Conservation (phyloP, 805 yeast species). For the Jamesozyma piceae region DNA sequence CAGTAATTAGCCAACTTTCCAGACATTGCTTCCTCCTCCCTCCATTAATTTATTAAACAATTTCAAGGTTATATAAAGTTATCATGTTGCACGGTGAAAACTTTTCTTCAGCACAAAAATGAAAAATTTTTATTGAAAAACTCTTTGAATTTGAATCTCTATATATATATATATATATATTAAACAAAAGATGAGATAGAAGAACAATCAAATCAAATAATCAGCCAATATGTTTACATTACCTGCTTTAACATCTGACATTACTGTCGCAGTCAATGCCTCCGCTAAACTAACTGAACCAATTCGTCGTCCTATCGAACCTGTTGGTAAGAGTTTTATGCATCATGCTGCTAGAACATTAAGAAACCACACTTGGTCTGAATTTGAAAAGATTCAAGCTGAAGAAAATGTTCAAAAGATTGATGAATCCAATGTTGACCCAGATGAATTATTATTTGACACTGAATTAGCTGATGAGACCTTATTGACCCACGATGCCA, state of each 20-base stretch:
- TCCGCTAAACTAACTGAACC: constrained; percentile 46
- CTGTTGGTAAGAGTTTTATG: constrained; percentile 90
- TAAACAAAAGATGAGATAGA: no score
- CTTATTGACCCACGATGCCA: constrained; percentile 81
- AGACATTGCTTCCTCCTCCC: no score
- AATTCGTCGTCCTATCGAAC: constrained; percentile 79
- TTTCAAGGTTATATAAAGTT: no score
- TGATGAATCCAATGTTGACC: constrained; percentile 52
- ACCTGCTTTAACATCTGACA: constrained; percentile 47
- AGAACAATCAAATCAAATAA: no score
- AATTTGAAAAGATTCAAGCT: constrained; percentile 88
- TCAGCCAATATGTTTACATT: constrained; percentile 28
- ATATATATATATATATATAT: no score
- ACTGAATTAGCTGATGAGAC: constrained; percentile 65
- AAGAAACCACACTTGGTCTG: constrained; percentile 98
- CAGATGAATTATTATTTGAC: constrained; percentile 42
- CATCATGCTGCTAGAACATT: constrained; percentile 94
- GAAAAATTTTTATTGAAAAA: no score
- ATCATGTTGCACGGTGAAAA: no score
- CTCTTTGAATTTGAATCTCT: no score
- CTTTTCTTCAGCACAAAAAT: no score
- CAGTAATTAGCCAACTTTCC: no score
- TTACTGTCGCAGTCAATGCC: constrained; percentile 44
- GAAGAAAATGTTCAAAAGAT: constrained; percentile 68
- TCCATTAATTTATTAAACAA: no score